Percentiles rank a stretch among this genome's conserved stretches.
These are phyloP conservation scores for Rutstroemia sydowiana DNA, from an alignment of 2,329 filamentous ascomycete genomes.

Conservation along the genomic window DNA sequence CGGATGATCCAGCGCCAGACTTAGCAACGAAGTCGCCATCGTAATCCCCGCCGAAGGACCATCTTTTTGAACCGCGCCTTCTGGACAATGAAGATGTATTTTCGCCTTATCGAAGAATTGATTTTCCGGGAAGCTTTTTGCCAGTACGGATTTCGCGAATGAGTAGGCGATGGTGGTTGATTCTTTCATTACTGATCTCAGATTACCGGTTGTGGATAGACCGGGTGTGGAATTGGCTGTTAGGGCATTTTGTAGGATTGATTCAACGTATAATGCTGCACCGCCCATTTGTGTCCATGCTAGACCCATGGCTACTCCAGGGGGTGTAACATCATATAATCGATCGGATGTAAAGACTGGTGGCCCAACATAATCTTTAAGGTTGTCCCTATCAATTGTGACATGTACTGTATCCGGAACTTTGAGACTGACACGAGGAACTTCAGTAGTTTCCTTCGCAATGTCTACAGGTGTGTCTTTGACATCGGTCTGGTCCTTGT, in stretches of 20 bases:
- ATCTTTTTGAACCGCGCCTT: constrained; percentile 93
- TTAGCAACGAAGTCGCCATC: constrained; percentile 91
- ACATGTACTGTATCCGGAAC: constrained; percentile 86
- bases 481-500: constrained; percentile 56
- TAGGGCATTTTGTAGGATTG: constrained; percentile 81
- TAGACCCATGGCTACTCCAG: constrained; percentile 94
- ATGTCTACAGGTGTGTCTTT: constrained; percentile 52
- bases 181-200: constrained; percentile 97
- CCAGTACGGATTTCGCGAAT: constrained; percentile 86
- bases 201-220: constrained; percentile 86
- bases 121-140: constrained; percentile 78
- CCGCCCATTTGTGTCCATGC: constrained; percentile 98
- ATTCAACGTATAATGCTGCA: constrained; percentile 93
- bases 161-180: constrained; percentile 93
- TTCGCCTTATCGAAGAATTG: constrained; percentile 94
- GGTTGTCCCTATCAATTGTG: constrained; percentile 76
- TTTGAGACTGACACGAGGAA: constrained; percentile 66
- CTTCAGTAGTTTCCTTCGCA: constrained; percentile 52
- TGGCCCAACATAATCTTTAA: constrained; percentile 95
- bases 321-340: constrained; percentile 85
- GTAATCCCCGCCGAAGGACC: constrained; percentile 91
- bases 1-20: constrained; percentile 69
- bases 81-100: constrained; percentile 92
- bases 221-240: constrained; percentile 66
- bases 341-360: constrained; percentile 94